Evolutionary conservation across 139 green algal genomes (phyloP).

Genomic region (Chlorella vulgaris): DNA sequence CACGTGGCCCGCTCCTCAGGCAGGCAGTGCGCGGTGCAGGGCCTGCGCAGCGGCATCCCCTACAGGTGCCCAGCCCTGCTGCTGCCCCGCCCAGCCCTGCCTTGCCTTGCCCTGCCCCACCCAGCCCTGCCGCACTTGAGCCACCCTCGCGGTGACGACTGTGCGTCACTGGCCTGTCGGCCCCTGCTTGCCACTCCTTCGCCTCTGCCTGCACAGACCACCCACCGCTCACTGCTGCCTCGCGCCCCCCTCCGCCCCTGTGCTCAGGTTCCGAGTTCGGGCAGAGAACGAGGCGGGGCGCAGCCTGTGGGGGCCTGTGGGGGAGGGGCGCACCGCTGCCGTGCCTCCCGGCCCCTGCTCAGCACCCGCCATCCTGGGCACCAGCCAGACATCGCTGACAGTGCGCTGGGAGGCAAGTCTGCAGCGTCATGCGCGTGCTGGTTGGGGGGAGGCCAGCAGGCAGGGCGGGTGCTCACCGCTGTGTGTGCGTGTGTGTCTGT

Average conservation of each 20-base stretch:
- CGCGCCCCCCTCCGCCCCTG: no score
- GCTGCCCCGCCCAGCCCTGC: neutral
- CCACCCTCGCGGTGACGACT: no score
- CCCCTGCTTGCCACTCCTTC: no score
- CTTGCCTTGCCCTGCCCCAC: neutral
- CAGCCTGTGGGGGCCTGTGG: conserved; percentile 48
- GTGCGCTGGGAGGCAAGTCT: conserved; percentile 55
- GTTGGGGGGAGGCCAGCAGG: neutral
- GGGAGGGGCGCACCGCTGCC: conserved; percentile 44
- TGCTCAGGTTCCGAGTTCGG: conserved; percentile 66
- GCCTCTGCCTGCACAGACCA: no score
- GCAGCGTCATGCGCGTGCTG: neutral
- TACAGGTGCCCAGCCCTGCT: conserved; percentile 44
- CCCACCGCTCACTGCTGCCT: no score
- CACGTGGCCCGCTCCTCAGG: conserved; percentile 31
- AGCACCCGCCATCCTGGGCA: conserved; percentile 31
- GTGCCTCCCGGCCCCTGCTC: conserved; percentile 40
- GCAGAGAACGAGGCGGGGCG: conserved; percentile 74
- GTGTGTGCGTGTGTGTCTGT: no score
- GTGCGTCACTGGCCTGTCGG: no score
- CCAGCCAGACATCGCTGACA: conserved; percentile 53
- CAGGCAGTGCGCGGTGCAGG: conserved; percentile 16
- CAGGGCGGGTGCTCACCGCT: no score
- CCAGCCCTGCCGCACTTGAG: neutral
- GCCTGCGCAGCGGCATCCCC: conserved; percentile 51